Evolutionary conservation across 2,329 filamentous ascomycete genomes (phyloP).

Genomic region (Periconia sp.): DNA sequence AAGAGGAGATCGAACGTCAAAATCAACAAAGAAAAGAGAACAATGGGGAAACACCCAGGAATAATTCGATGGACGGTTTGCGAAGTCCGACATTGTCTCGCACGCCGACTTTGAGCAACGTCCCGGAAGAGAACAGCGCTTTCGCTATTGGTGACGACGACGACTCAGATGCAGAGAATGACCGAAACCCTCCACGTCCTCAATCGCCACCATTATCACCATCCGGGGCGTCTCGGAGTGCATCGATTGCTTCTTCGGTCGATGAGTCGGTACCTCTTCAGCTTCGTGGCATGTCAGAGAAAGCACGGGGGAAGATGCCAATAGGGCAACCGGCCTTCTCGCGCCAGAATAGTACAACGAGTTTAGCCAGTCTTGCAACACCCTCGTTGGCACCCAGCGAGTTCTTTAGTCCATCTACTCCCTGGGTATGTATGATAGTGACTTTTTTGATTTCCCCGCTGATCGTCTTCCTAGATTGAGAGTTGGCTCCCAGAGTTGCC

Average conservation of each 20-base stretch:
- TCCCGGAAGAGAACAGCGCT: slow-evolving; percentile 75
- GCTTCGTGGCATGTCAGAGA: slow-evolving; percentile 91
- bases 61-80: slow-evolving; percentile 68
- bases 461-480: slow-evolving; percentile 65
- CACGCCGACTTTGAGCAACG: slow-evolving; percentile 62
- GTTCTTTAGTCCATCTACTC: slow-evolving; percentile 74
- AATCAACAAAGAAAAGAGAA: slow-evolving; percentile 69
- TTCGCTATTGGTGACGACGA: slow-evolving; percentile 81
- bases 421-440: slow-evolving; percentile 60
- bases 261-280: slow-evolving; percentile 84
- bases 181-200: slow-evolving; percentile 39
- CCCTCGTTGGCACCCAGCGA: slow-evolving; percentile 59
- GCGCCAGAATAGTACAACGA: slow-evolving; percentile 85
- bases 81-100: slow-evolving; percentile 64
- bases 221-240: slow-evolving; percentile 57
- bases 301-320: slow-evolving; percentile 93
- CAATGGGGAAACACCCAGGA: slow-evolving; percentile 41
- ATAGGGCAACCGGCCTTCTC: slow-evolving; percentile 81
- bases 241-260: slow-evolving; percentile 66
- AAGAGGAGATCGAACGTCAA: slow-evolving; percentile 84
- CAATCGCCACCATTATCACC: slow-evolving; percentile 34
- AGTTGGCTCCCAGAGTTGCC: slow-evolving; percentile 91
- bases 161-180: slow-evolving; percentile 65
- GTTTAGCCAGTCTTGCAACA: slow-evolving; percentile 67
- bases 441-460: slow-evolving; percentile 9